Evolutionary conservation across 2,329 filamentous ascomycete genomes (phyloP).

Genomic region (Paraphoma sp.): DNA sequence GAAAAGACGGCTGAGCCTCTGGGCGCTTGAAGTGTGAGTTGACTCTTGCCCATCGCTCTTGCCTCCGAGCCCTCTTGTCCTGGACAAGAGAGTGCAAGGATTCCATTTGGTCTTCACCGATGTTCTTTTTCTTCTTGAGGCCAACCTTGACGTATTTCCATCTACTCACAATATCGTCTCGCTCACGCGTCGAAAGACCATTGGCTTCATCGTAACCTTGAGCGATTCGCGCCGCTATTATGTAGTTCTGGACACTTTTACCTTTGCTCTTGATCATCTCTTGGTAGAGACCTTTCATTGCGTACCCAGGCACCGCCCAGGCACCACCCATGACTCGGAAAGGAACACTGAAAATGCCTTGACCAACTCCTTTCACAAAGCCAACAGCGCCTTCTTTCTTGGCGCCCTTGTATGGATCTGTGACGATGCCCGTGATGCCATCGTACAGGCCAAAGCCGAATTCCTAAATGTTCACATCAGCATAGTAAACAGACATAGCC

Average conservation of each 20-base stretch:
- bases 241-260: slow-evolving; percentile 77
- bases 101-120: slow-evolving; percentile 57
- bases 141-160: slow-evolving; percentile 70
- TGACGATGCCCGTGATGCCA: slow-evolving; percentile 80
- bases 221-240: slow-evolving; percentile 75
- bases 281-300: slow-evolving; percentile 82
- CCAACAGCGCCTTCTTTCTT: slow-evolving; percentile 71
- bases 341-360: slow-evolving; percentile 80
- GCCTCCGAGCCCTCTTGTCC: slow-evolving; percentile 40
- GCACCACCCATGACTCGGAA: slow-evolving; percentile 78
- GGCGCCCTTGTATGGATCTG: slow-evolving; percentile 74
- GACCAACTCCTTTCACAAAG: slow-evolving; percentile 80
- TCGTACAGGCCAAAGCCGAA: slow-evolving; percentile 81
- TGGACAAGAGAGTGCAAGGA: slow-evolving; percentile 53
- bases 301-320: slow-evolving; percentile 74
- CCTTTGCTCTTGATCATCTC: slow-evolving; percentile 76
- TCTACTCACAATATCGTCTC: slow-evolving; percentile 66
- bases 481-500: neutral
- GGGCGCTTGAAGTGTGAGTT: slow-evolving; percentile 23
- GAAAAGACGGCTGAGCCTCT: slow-evolving; percentile 22
- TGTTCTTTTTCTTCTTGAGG: slow-evolving; percentile 64
- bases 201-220: slow-evolving; percentile 75
- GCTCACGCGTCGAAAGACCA: slow-evolving; percentile 63
- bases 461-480: slow-evolving; percentile 55
- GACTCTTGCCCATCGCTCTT: slow-evolving; percentile 42